Evolutionary conservation across 768 basidiomycete species (phyloP).

Genomic region (Lanmaoa pseudosensibilis): DNA sequence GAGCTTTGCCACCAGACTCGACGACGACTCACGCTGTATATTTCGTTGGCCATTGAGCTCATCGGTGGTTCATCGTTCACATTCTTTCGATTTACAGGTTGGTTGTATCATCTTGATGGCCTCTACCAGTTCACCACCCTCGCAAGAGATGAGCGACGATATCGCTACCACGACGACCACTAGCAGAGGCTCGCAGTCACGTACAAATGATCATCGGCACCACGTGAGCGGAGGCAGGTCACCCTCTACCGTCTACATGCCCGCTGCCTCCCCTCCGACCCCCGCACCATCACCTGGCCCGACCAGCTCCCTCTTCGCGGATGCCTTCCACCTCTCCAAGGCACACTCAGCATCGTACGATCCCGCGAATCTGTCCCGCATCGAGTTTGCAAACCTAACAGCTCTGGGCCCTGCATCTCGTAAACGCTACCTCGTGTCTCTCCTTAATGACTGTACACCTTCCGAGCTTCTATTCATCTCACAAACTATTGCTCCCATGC

Average conservation of each 20-base stretch:
- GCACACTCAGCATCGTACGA: slow-evolving; percentile 16
- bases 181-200: slow-evolving; percentile 13
- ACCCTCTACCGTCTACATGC: slow-evolving; percentile 46
- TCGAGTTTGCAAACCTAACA: slow-evolving; percentile 33
- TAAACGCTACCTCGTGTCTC: slow-evolving; percentile 49
- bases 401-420: slow-evolving; percentile 42
- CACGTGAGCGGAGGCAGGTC: slow-evolving; percentile 17
- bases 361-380: slow-evolving; percentile 28
- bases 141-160: slow-evolving; percentile 14
- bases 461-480: slow-evolving; percentile 68
- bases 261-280: slow-evolving; percentile 57
- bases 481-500: slow-evolving; percentile 58
- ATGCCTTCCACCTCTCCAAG: slow-evolving; percentile 22
- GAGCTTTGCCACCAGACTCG: neutral
- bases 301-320: slow-evolving; percentile 48
- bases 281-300: slow-evolving; percentile 60
- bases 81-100: neutral
- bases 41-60: neutral
- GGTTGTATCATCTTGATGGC: slow-evolving; percentile 5
- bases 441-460: slow-evolving; percentile 55
- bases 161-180: neutral
- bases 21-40: slow-evolving; percentile 9
- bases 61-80: neutral
- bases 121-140: slow-evolving; percentile 5
- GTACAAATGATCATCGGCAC: slow-evolving; percentile 15